Conservation (phyloP, 306 rosid genomes). For the Prunus mira region DNA sequence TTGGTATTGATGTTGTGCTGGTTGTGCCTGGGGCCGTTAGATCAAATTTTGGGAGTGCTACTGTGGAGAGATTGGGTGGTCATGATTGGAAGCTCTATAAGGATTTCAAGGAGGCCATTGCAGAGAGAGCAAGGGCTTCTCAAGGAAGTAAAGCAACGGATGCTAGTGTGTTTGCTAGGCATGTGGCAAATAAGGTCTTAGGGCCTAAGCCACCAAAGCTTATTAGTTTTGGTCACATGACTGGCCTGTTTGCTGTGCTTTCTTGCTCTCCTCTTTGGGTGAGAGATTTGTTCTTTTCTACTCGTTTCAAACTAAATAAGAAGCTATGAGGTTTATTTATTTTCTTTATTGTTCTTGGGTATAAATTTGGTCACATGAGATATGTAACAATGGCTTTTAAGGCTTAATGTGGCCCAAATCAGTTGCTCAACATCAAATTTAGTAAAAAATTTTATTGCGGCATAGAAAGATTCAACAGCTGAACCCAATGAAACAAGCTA, state of each 20-base stretch:
- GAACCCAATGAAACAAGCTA: too few relatives aligned
- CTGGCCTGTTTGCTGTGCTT: constrained; percentile 56
- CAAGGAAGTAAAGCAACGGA: constrained; percentile 63
- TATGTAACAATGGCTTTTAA: too few relatives aligned
- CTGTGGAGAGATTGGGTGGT: constrained; percentile 31
- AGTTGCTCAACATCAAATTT: too few relatives aligned
- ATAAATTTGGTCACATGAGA: not conserved
- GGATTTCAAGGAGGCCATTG: constrained; percentile 54
- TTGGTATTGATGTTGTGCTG: constrained; percentile 65
- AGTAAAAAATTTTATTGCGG: too few relatives aligned
- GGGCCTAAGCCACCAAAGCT: constrained; percentile 55
- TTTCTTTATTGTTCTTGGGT: not conserved
- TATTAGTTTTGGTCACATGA: constrained; percentile 73
- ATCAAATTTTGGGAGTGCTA: constrained; percentile 65
- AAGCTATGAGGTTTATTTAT: not conserved
- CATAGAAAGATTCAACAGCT: too few relatives aligned
- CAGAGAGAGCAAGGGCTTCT: constrained; percentile 70
- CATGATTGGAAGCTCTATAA: constrained; percentile 65
- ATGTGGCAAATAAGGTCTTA: constrained; percentile 56
- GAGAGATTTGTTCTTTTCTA: constrained; percentile 59
- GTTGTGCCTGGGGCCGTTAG: constrained; percentile 71
- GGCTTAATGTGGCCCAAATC: too few relatives aligned
- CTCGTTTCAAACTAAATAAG: constrained; percentile 57
- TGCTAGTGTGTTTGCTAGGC: constrained; percentile 57
- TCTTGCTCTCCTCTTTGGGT: constrained; percentile 76